Base-by-base conservation (phyloP, 2,329 filamentous ascomycete genomes). In the Fusarium sp. region DNA sequence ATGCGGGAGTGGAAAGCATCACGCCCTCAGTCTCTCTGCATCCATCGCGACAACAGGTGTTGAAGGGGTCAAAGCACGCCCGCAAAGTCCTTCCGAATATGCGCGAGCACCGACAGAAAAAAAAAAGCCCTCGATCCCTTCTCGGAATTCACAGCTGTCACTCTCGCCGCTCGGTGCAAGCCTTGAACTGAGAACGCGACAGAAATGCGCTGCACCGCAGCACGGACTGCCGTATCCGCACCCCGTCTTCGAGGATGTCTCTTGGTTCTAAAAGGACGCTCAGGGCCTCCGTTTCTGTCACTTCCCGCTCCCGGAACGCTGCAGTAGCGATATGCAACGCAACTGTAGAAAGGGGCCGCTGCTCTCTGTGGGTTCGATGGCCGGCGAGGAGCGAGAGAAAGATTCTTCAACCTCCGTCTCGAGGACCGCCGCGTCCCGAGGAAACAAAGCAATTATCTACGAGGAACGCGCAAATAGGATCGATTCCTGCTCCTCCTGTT, bases 251-350 rank as follows among this genome's bases (percentile, higher is more conserved):
- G 69, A 56, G 64, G 45, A 62, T 52, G 62, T 60, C 64, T 42
- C 34, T 64, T 69, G 57, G 56, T 57, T 56, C 50, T 69, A 42
- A 35, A 42, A 64, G 56, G 61, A 72, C 64, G 62, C 50, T 73
- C 71, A 74, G 66, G 59, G 62, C 61, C 60, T 72, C 72, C 56
- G 50, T 66, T 67, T 62, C 72, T 74, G 72, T 75, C 72, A 64
- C 69, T 70, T 75, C 69, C 72, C 72, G 66, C 62, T 75, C 66
- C 66, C 69, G 72, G 72, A 69, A 70, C 72, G 37, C 35, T 74
- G 72, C 72, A 74, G 69, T 73, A 75, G 72, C n/a, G 63, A 72
- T 62, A 64, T 75, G 70, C 73, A 75, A 66, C 57, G 70, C 73
- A 75, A 66, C 57, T 58, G 60, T 65, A 37, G 54, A 72, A 75